Percentiles rank a stretch among this genome's conserved stretches.
phyloP scores from a whole-genome alignment of 768 basidiomycete genomes.

The Hericium erinaceus region DNA sequence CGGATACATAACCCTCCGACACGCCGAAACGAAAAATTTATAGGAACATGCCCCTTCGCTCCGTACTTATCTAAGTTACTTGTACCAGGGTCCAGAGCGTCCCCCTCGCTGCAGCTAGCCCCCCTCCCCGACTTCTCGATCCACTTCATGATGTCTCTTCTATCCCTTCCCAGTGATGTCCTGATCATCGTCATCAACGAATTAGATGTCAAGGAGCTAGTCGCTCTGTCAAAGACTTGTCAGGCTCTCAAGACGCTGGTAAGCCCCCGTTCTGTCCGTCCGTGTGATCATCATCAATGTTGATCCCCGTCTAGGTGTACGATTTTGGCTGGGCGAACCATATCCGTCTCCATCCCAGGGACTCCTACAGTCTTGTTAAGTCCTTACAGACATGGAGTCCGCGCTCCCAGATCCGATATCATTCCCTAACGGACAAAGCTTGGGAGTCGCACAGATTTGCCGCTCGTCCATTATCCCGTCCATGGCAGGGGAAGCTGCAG shows the following conservation, averaged over 20 bases:
- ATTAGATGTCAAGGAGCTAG: constrained; percentile 10
- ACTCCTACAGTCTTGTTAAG: constrained; percentile 7
- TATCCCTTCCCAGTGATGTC: constrained; percentile 8
- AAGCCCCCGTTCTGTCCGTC: background rate
- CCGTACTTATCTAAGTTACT: too few relatives aligned
- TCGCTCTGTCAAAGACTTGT: constrained; percentile 5
- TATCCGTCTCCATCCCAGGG: constrained; percentile 6
- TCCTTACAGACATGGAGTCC: constrained; percentile 9
- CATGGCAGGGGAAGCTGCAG: constrained; percentile 19
- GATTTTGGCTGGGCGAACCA: constrained; percentile 7
- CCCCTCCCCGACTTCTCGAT: background rate
- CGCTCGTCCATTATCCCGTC: constrained; percentile 14
- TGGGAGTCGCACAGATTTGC: constrained; percentile 14
- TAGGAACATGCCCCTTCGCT: too few relatives aligned
- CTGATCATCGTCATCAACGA: constrained; percentile 10
- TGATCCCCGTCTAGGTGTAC: constrained; percentile 4
- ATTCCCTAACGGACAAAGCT: constrained; percentile 12
- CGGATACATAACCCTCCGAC: background rate
- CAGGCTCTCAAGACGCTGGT: constrained; percentile 6
- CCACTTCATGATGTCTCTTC: constrained; percentile 1
- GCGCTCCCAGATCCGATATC: constrained; percentile 11
- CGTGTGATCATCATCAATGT: background rate
- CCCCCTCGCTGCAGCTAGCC: background rate
- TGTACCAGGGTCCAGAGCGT: background rate
- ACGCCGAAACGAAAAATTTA: too few relatives aligned